A percentile compares a stretch with the other conserved stretches of the same genome.
phyloP scores from a whole-genome alignment of 176 grass and related monocot genomes.

The Carex pumila region DNA sequence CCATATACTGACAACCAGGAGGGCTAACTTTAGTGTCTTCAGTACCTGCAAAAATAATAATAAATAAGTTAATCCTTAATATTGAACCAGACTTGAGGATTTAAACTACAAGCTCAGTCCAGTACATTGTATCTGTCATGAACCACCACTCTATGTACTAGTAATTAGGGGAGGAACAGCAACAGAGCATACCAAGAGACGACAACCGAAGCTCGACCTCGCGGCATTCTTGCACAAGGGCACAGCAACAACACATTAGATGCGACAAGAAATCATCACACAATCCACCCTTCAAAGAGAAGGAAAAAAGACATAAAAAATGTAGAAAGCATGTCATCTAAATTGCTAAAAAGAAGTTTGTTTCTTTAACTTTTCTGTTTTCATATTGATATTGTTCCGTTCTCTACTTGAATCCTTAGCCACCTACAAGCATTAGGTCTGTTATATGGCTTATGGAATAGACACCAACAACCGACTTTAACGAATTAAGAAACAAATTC shows the following conservation, averaged over 20 bases:
- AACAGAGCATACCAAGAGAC: slow-evolving; percentile 31
- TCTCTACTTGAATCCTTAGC: background rate
- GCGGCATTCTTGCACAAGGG: slow-evolving; percentile 97
- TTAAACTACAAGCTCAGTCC: background rate
- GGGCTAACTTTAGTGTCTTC: slow-evolving; percentile 13
- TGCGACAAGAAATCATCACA: slow-evolving; percentile 95
- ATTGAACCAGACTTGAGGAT: background rate
- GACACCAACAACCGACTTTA: background rate
- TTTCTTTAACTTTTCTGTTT: background rate
- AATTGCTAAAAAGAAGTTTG: background rate
- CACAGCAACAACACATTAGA: slow-evolving; percentile 90
- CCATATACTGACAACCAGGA: slow-evolving; percentile 19
- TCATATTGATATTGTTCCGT: background rate
- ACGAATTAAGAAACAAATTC: background rate
- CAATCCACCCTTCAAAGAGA: slow-evolving; percentile 58
- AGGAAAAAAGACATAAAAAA: background rate
- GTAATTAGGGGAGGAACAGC: background rate
- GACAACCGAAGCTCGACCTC: slow-evolving; percentile 70
- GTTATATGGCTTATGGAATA: background rate
- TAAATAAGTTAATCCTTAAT: background rate
- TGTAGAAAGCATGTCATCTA: background rate
- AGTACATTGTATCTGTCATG: background rate
- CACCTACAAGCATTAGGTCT: background rate
- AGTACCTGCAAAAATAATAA: slow-evolving; percentile 2
- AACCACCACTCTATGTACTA: background rate